Base-by-base conservation (phyloP, 257 asterid species). In the Striga asiatica region DNA sequence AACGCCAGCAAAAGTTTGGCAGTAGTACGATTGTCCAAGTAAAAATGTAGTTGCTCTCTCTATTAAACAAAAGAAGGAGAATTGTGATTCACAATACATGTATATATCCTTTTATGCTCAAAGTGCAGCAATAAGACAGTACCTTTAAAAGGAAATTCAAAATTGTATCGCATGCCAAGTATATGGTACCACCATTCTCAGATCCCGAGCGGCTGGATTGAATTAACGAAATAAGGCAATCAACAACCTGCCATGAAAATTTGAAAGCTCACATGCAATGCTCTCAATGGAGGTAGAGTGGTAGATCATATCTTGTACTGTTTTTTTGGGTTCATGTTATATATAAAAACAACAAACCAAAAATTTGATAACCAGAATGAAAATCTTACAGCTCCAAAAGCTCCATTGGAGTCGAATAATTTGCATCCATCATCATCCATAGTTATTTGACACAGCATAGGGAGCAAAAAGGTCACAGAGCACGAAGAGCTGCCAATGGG, bases 401-500 rank as follows among this genome's bases (percentile, higher is more conserved):
- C 89, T 46, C 84, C 89, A 43, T 89, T 25, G 34, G 89, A 78
- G 52, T 80, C 80, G 32, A 87, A 71, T 39, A 67, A 54, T 68
- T 69, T 56, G 68, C 96, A 87, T 52, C 87, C 97, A 32, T 78
- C 85, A 53, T 66, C 46, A 54, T 43, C 19, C 84, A 82, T 78
- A 39, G 98, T 91, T 52, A 82, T 69, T 78, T 91, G 98, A 66
- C 95, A 87, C 73, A 91, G 72, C 81, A 84, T 66, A 6, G 98
- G 98, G 65, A 87, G 93, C 82, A 87, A 75, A 72, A 91, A 91
- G 65, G 86, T 76, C 65, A 78, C 54, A 17, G 89, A 77, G 66
- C 60, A 56, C 59, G 74, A 79, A 27, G 93, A 83, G 42, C 88
- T 85, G 83, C 60, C 66, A 76, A 59, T 70, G 43, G 14, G 42